Base-by-base conservation (phyloP, 345 rosid genomes). In the Litchi chinensis region DNA sequence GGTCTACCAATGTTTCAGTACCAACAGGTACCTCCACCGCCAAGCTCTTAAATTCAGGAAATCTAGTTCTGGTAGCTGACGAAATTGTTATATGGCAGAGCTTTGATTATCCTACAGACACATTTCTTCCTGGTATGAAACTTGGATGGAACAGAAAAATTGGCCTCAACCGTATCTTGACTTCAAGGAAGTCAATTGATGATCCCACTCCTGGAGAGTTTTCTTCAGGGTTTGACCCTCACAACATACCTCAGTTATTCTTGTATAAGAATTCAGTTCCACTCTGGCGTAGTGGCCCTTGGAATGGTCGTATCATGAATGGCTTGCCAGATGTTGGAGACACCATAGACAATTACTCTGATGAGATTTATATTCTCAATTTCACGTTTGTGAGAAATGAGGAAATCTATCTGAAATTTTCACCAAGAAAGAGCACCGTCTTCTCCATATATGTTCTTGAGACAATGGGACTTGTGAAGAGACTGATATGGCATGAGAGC, bases 21-120 rank as follows among this genome's bases (percentile, higher is more conserved):
- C 52, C 52, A 46, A 1, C 12, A 46, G 52, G 52, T 46, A 2
- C 2, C 52, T 46, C 52, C 48, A 76, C 60, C 1, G 66, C 64
- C 41, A 65, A 79, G 83, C 77, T 92, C 41, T 62, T 89, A 59
- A 94, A 92, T 78, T 68, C 90, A 43, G 98, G 94, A 2, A 91
- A 92, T 76, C 87, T 94, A 16, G 86, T 92, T 26, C 74, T 91
- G 21, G 56, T 80, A 79, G 85, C 84, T 26, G 81, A 85, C 46
- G 68, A 67, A 16, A 70, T 44, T 54, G 13, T 43, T 59, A 72
- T 88, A 1, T 94, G 97, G 97, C 92, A 92, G 74, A 92, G 97
- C 43, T 92, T 91, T 80, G 89, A 94, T 77, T 54, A 89, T 77
- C 97, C 94, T n/a, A 85, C 95, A 6, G 82, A 90, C 73, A 89